A percentile compares a stretch with the other conserved stretches of the same genome.
phyloP scores from a whole-genome alignment of 345 rosid genomes.

The Linum lewisii region DNA sequence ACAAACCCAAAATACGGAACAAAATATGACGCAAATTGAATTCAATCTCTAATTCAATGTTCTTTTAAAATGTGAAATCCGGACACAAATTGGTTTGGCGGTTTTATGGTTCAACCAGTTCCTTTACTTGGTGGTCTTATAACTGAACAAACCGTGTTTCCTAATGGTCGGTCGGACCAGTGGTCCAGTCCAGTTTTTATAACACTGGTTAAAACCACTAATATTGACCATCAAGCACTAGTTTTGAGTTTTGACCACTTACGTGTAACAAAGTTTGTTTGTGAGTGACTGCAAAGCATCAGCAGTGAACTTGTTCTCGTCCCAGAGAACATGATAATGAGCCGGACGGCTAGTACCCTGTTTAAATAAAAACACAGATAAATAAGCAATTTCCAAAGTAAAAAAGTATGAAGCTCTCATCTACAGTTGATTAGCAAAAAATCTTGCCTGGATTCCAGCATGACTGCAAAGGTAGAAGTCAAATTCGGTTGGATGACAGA shows the following conservation, averaged over 20 bases:
- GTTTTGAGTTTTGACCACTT: slow-evolving; percentile 8
- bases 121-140: too few relatives aligned
- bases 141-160: too few relatives aligned
- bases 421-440: not conserved
- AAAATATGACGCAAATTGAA: too few relatives aligned
- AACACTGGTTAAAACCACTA: too few relatives aligned
- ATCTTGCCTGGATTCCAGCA: slow-evolving; percentile 36
- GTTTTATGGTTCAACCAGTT: too few relatives aligned
- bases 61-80: too few relatives aligned
- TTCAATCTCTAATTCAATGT: too few relatives aligned
- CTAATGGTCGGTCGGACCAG: too few relatives aligned
- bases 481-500: slow-evolving; percentile 38
- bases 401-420: not conserved
- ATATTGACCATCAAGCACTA: too few relatives aligned
- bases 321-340: slow-evolving; percentile 36
- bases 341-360: slow-evolving; percentile 39
- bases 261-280: slow-evolving; percentile 33
- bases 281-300: slow-evolving; percentile 34
- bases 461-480: slow-evolving; percentile 37
- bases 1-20: too few relatives aligned
- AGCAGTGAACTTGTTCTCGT: slow-evolving; percentile 36
- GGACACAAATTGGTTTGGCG: too few relatives aligned
- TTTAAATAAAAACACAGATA: not conserved
- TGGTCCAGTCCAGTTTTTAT: too few relatives aligned
- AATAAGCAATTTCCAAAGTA: not conserved